Evolutionary conservation across 2,329 filamentous ascomycete species (phyloP), one percentile per base, ranked within the genome.

Genomic region (Anthostomella pinea): DNA sequence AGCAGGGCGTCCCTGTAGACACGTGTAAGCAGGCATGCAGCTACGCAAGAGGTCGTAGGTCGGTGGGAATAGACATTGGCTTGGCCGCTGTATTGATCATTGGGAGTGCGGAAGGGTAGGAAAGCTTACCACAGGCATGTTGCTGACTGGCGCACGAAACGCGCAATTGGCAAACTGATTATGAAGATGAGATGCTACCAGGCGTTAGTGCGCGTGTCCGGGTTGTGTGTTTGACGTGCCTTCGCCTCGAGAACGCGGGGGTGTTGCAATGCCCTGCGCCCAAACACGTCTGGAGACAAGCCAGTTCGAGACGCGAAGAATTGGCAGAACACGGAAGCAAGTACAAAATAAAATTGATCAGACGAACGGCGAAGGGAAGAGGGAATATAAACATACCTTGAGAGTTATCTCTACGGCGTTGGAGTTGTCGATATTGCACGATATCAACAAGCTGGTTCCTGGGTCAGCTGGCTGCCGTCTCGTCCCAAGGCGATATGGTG

Each of bases 1-100:
- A 57, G 81, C 73, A 62, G 78, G 72, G 66, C 86, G 84, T 72
- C 75, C 77, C 84, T 72, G 71, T 10, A 2, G 24, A 17, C 39
- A 24, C 11, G 25, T 15, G 38, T 43, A 19, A 46, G 48, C 41
- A 11, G 24, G 20, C 13, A 18, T 32, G 19, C 8, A 25, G 27
- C 17, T 11, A 35, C 25, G 18, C 10, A 14, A 29, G 30, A n/a
- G n/a, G n/a, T n/a, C n/a, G n/a, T n/a, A n/a, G 19, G 22, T 25
- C 35, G 20, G 14, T 19, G 9, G 11, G 8, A 26, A 26, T 30
- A 41, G 45, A 22, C 4, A 27, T 26, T 16, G 29, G 15, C 23
- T 16, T n/a, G n/a, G n/a, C n/a, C n/a, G n/a, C n/a, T n/a, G n/a
- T n/a, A n/a, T n/a, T n/a, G n/a, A n/a, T n/a, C n/a, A n/a, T n/a